Evolutionary conservation across 2,329 filamentous ascomycete species (phyloP), one percentile per base, ranked within the genome.

Genomic region (Nemania sp.): DNA sequence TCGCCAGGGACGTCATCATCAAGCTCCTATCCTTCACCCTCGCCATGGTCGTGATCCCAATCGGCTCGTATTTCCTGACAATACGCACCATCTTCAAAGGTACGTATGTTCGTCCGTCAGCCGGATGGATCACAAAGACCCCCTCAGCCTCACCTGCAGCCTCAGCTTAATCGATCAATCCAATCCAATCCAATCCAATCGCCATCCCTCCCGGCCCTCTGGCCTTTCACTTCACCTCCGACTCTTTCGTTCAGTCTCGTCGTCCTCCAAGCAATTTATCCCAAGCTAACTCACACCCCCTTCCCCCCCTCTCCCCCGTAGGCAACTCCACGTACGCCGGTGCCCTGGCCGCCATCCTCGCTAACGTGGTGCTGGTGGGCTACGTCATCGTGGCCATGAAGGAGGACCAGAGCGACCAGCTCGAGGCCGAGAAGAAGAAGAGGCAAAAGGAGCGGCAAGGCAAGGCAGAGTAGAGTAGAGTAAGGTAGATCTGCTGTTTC

Each of bases 341-440:
- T 13, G 92, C 87, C 0, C 80, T 90, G 35, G 95, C 95, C 1
- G 95, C 95, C 18, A 78, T 98, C 52, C 87, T 96, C 74, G 95
- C 95, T 12, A 99, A 99, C 69, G 84, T 96, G 1, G 92, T 99
- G 3, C 80, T 99, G 52, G 84, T 98, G 59, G 87, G 84, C n/a
- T 99, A 98, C 76, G 86, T 98, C 45, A 79, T 97, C 58, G 91
- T 97, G 18, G 95, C 95, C 3, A 93, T 97, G 84, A 87, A 84
- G 63, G 95, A 99, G 75, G 95, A 98, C 71, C 79, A 84, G 67
- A 77, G 78, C 2, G 81, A 83, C 17, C 76, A 77, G 65, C 63
- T 71, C 37, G 79, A 80, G 62, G 79, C 79, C 42, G 68, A 69
- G 63, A 78, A 77, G 68, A 70, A 71, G 42, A 62, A 65, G 42